Evolutionary conservation across 2,329 filamentous ascomycete species (phyloP).

Genomic region (Thermochaetoides dissita): DNA sequence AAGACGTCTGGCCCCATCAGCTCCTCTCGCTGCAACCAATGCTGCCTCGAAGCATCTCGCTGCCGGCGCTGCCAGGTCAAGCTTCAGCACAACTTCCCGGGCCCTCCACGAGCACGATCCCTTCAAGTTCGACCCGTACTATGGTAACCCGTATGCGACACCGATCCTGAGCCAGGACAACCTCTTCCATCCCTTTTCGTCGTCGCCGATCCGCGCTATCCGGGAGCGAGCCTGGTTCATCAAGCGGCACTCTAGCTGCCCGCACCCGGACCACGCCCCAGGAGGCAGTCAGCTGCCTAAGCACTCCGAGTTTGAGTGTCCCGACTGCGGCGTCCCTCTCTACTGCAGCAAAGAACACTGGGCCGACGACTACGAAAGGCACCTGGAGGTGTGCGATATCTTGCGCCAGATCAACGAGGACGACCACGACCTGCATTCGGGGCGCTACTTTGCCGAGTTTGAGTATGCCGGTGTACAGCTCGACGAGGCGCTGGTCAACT

Average conservation of each 20-base stretch:
- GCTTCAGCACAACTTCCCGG: constrained; percentile 10
- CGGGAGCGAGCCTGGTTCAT: constrained; percentile 80
- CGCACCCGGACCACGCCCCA: constrained; percentile 73
- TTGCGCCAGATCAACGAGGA: constrained; percentile 92
- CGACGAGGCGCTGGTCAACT: constrained; percentile 85
- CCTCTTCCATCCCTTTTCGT: constrained; percentile 83
- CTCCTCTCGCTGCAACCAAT: too few relatives aligned
- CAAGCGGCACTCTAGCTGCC: constrained; percentile 83
- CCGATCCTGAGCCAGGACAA: constrained; percentile 37
- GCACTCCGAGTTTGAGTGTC: constrained; percentile 87
- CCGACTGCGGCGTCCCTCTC: constrained; percentile 85
- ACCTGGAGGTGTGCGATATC: constrained; percentile 84
- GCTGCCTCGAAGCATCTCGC: constrained; percentile 7
- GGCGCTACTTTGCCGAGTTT: constrained; percentile 86
- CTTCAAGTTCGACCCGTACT: not conserved
- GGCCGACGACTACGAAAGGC: constrained; percentile 87
- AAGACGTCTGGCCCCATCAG: not conserved
- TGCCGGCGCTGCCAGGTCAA: constrained; percentile 9
- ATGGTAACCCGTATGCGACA: too few relatives aligned
- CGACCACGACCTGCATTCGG: constrained; percentile 85
- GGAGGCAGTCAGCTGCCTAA: constrained; percentile 51
- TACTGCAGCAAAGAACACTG: constrained; percentile 93
- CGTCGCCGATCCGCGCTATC: constrained; percentile 80
- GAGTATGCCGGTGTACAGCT: constrained; percentile 80
- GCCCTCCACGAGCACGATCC: constrained; percentile 2